Percentiles rank a stretch among this genome's conserved stretches.
These are phyloP conservation scores for Colletotrichum noveboracense DNA, from an alignment of 2,329 filamentous ascomycete species.

Conservation along the genomic window DNA sequence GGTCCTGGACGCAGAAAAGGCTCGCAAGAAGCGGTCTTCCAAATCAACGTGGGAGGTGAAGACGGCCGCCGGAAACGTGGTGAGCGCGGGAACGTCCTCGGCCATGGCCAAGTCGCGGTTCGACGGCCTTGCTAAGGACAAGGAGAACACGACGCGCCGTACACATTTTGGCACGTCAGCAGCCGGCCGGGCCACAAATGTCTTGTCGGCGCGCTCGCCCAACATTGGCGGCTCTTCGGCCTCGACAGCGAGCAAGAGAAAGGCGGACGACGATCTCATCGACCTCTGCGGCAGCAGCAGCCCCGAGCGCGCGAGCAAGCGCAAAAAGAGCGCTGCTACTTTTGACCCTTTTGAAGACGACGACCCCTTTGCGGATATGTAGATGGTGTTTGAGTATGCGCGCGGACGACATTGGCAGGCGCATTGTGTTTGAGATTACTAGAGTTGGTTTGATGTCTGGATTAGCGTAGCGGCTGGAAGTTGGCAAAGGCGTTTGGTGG, in stretches of 20 bases:
- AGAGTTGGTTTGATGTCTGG: not conserved
- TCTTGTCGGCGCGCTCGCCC: not conserved
- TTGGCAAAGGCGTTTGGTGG: not conserved
- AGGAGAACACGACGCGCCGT: not conserved
- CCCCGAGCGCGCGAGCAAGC: not conserved
- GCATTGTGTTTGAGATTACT: not conserved
- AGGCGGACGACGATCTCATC: constrained; percentile 7
- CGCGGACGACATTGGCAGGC: not conserved
- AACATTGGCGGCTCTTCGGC: not conserved
- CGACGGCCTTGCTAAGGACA: not conserved
- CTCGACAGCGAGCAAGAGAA: not conserved
- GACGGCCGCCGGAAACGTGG: not conserved
- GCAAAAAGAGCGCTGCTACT: not conserved
- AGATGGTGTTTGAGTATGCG: not conserved
- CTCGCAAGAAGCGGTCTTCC: not conserved
- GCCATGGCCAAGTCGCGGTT: not conserved
- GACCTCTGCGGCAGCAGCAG: constrained; percentile 3
- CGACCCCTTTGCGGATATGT: constrained; percentile 16
- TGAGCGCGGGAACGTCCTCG: not conserved
- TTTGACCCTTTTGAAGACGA: constrained; percentile 8
- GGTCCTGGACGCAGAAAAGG: not conserved
- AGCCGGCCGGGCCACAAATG: not conserved
- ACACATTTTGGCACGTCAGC: not conserved
- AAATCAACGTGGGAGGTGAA: constrained; percentile 6
- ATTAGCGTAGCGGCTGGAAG: not conserved